phyloP scores from a whole-genome alignment of 768 basidiomycete species.

The Lyophyllum atratum region DNA sequence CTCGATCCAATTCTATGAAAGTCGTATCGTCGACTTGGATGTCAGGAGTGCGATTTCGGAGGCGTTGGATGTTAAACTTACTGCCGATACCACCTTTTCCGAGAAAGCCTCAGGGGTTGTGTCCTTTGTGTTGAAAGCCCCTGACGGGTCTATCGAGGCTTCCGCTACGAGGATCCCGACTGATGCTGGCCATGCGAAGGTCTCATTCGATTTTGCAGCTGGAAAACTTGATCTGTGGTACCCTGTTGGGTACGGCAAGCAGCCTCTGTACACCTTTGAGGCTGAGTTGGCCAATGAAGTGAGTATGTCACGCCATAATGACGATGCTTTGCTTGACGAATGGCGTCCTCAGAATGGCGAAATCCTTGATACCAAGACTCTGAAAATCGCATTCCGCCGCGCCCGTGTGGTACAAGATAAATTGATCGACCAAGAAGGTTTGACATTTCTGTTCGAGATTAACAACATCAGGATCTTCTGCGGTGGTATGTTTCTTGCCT shows the following conservation, averaged over 20 bases:
- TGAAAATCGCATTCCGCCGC: constrained; percentile 80
- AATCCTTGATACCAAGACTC: constrained; percentile 51
- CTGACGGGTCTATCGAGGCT: constrained; percentile 48
- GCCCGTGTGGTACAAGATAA: constrained; percentile 80
- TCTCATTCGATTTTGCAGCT: constrained; percentile 49
- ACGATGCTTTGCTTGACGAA: background rate
- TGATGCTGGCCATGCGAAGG: constrained; percentile 34
- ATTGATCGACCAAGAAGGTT: constrained; percentile 72
- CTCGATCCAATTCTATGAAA: constrained; percentile 64
- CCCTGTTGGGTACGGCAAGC: constrained; percentile 80
- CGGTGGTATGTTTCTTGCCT: constrained; percentile 53
- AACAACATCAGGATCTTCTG: constrained; percentile 89
- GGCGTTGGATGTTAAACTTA: constrained; percentile 51
- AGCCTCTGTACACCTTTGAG: constrained; percentile 72
- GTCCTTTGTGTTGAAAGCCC: constrained; percentile 49
- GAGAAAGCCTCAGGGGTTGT: constrained; percentile 39
- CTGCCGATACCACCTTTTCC: constrained; percentile 45
- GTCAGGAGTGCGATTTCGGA: constrained; percentile 61
- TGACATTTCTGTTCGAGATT: constrained; percentile 87
- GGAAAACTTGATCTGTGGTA: constrained; percentile 82
- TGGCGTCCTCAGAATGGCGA: constrained; percentile 40
- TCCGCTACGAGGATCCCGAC: constrained; percentile 38
- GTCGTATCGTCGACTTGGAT: constrained; percentile 66
- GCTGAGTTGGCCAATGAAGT: constrained; percentile 59
- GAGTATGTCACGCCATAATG: constrained; percentile 10